These are phyloP conservation scores for Pythium aristosporum DNA, from an alignment of 352 stramenopile species.

Conservation along the genomic window DNA sequence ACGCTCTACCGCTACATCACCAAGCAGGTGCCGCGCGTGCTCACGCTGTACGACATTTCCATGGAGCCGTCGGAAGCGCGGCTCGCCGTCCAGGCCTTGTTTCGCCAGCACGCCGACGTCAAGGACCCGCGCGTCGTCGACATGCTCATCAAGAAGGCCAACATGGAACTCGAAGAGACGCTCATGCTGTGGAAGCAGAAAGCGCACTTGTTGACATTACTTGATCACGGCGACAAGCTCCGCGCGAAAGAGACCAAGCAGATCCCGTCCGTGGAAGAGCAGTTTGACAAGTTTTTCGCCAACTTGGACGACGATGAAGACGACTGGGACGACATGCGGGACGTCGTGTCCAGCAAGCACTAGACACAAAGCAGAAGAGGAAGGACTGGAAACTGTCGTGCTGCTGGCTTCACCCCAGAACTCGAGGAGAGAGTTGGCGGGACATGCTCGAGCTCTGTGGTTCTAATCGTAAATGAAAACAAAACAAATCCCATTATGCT, in stretches of 20 bases:
- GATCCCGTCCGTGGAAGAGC: conserved; percentile 47
- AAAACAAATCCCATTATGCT: neutral
- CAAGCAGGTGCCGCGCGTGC: conserved; percentile 93
- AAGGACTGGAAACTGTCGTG: neutral
- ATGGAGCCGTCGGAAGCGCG: conserved; percentile 91
- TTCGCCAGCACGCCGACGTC: conserved; percentile 92
- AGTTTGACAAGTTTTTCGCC: conserved; percentile 81
- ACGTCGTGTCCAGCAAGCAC: conserved; percentile 33
- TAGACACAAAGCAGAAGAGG: neutral
- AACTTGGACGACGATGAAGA: conserved; percentile 74
- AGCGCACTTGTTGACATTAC: conserved; percentile 89
- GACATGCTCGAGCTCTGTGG: neutral
- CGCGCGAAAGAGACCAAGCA: conserved; percentile 38
- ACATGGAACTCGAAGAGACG: conserved; percentile 98
- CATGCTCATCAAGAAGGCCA: conserved; percentile 97
- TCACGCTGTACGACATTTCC: conserved; percentile 98
- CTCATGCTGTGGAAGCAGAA: conserved; percentile 98
- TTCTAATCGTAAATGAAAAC: conserved; percentile 11
- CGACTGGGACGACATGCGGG: conserved; percentile 56
- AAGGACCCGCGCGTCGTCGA: conserved; percentile 94
- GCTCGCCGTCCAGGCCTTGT: conserved; percentile 90
- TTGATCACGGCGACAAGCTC: conserved; percentile 65
- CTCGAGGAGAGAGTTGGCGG: no score
- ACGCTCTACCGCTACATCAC: conserved; percentile 89
- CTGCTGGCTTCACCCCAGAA: neutral